A percentile compares a stretch with the other conserved stretches of the same genome.
phyloP scores from a whole-genome alignment of 140 eudicot species.

The Bidens hawaiensis region DNA sequence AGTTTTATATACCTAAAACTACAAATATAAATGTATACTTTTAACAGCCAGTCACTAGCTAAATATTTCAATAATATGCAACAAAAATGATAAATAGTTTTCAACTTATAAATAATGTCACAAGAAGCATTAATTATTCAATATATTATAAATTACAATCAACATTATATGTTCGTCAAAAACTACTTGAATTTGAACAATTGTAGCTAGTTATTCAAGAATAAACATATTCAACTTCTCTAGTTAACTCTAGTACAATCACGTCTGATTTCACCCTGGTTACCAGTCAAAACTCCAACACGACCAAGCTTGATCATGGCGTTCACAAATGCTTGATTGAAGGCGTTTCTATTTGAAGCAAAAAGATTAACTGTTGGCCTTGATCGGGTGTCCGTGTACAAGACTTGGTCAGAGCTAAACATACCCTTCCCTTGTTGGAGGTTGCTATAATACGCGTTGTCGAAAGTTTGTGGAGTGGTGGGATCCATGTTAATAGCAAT shows the following conservation, averaged over 20 bases:
- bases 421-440: conserved; percentile 55
- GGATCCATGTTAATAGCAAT: conserved; percentile 67
- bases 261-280: conserved; percentile 46
- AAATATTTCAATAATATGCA: background rate
- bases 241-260: conserved; percentile 51
- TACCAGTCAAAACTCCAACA: conserved; percentile 64
- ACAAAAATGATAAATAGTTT: background rate
- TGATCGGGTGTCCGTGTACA: conserved; percentile 50
- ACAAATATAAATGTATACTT: background rate
- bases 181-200: conserved; percentile 4
- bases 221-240: background rate
- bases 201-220: conserved; percentile 15
- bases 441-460: conserved; percentile 52
- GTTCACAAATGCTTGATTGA: conserved; percentile 35
- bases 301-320: conserved; percentile 68
- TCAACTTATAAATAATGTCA: background rate
- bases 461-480: conserved; percentile 38
- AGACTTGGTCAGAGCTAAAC: conserved; percentile 49
- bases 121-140: background rate
- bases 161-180: background rate
- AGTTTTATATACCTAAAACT: background rate
- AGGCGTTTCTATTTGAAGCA: conserved; percentile 42
- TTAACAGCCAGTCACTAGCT: background rate
- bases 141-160: conserved; percentile 3
- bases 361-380: conserved; percentile 37